These are phyloP conservation scores for Jasminum sambac DNA, from an alignment of 257 asterid species.

Conservation along the genomic window DNA sequence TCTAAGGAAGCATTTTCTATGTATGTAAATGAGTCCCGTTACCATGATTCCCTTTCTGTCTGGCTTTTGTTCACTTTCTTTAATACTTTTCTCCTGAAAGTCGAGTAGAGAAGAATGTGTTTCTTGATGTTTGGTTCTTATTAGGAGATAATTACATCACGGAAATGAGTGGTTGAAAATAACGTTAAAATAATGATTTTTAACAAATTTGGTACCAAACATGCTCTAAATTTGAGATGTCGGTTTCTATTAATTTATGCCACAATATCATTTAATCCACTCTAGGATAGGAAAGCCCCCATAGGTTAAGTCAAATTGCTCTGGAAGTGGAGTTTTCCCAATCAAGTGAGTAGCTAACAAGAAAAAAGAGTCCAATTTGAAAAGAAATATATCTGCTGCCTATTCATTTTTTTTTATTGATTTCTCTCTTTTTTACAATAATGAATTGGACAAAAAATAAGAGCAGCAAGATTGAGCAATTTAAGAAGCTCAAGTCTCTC, in stretches of 20 bases:
- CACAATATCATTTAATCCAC: background rate
- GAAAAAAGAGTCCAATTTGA: no score
- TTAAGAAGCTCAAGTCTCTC: no score
- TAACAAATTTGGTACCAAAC: no score
- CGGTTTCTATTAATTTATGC: background rate
- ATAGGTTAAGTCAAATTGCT: background rate
- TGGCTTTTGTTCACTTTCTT: background rate
- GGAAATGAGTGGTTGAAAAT: no score
- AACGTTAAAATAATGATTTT: no score
- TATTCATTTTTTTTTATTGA: no score
- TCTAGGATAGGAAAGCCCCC: background rate
- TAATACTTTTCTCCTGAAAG: background rate
- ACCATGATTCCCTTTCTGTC: background rate
- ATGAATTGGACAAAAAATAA: no score
- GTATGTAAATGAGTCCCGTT: background rate
- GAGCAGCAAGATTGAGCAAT: no score
- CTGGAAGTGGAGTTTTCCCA: no score
- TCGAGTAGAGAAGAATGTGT: background rate
- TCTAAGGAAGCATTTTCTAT: conserved; percentile 1
- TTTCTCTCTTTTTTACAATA: no score
- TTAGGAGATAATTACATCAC: background rate
- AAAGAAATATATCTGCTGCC: no score
- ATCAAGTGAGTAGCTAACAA: no score
- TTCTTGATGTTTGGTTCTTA: conserved; percentile 6
- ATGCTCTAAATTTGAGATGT: background rate